Evolutionary conservation across 2,329 filamentous ascomycete species (phyloP).

Genomic region (Venturiaceae sp.): DNA sequence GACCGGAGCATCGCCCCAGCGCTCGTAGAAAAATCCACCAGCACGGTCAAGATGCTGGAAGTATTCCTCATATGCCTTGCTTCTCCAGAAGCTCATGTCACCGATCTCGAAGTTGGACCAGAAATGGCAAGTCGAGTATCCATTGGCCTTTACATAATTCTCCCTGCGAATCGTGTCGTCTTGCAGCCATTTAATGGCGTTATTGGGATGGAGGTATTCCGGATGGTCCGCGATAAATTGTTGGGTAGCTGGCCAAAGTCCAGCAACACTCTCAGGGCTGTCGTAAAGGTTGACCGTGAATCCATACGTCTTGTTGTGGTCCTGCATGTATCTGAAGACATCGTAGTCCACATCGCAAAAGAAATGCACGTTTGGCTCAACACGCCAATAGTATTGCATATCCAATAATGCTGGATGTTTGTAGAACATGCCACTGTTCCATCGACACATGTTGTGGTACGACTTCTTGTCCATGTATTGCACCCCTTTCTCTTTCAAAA

Average conservation of each 20-base stretch:
- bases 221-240: conserved; percentile 84
- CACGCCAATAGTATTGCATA: conserved; percentile 92
- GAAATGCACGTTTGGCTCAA: conserved; percentile 97
- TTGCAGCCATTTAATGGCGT: conserved; percentile 78
- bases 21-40: conserved; percentile 96
- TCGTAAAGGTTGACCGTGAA: conserved; percentile 98
- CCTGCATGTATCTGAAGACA: conserved; percentile 94
- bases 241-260: conserved; percentile 88
- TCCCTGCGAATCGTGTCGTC: conserved; percentile 69
- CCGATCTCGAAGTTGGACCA: conserved; percentile 99
- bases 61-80: conserved; percentile 85
- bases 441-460: conserved; percentile 98
- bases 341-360: conserved; percentile 99
- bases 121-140: conserved; percentile 97
- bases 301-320: conserved; percentile 97
- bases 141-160: conserved; percentile 72
- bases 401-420: conserved; percentile 80
- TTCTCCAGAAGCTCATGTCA: conserved; percentile 87
- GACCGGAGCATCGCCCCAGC: conserved; percentile 96
- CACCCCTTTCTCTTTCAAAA: conserved; percentile 74
- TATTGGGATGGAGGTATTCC: conserved; percentile 71
- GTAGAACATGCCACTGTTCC: conserved; percentile 98
- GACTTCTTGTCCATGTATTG: conserved; percentile 85
- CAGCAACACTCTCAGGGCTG: conserved; percentile 73
- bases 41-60: conserved; percentile 91